A percentile compares a stretch with the other conserved stretches of the same genome.
Conservation (phyloP, 1,139 yeast genomes). For the Geotrichum klebahnii region DNA sequence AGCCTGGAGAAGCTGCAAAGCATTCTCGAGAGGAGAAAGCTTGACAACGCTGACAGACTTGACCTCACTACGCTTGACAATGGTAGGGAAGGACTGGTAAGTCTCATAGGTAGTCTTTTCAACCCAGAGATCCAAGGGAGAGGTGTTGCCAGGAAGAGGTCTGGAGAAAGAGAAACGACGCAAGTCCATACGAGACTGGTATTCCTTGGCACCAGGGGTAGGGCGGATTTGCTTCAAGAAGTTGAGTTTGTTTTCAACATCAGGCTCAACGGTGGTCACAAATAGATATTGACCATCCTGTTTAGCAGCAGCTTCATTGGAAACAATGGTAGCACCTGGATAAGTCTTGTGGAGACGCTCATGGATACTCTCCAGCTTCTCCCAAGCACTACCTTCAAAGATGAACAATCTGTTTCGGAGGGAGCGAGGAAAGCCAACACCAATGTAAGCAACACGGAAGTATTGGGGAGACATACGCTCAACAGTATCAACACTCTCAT, state of each 20-base stretch:
- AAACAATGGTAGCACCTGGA: slow-evolving; percentile 76
- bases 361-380: slow-evolving; percentile 79
- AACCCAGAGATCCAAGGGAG: slow-evolving; percentile 79
- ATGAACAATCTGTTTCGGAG: slow-evolving; percentile 73
- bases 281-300: slow-evolving; percentile 72
- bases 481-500: slow-evolving; percentile 61
- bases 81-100: slow-evolving; percentile 73
- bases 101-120: slow-evolving; percentile 82
- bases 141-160: slow-evolving; percentile 69
- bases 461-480: slow-evolving; percentile 71
- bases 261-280: slow-evolving; percentile 69
- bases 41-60: slow-evolving; percentile 50
- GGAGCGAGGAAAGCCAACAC: slow-evolving; percentile 78
- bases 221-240: slow-evolving; percentile 21
- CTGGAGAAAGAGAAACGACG: slow-evolving; percentile 65
- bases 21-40: slow-evolving; percentile 83
- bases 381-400: slow-evolving; percentile 84
- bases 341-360: slow-evolving; percentile 69
- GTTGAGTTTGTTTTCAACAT: slow-evolving; percentile 17
- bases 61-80: slow-evolving; percentile 81
- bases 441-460: slow-evolving; percentile 76
- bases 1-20: slow-evolving; percentile 59
- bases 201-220: slow-evolving; percentile 35
- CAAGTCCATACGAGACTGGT: slow-evolving; percentile 52
- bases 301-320: slow-evolving; percentile 61